Evolutionary conservation across 192 early-diverging fungal genomes (phyloP).

Genomic region (Linnemannia hyalina): DNA sequence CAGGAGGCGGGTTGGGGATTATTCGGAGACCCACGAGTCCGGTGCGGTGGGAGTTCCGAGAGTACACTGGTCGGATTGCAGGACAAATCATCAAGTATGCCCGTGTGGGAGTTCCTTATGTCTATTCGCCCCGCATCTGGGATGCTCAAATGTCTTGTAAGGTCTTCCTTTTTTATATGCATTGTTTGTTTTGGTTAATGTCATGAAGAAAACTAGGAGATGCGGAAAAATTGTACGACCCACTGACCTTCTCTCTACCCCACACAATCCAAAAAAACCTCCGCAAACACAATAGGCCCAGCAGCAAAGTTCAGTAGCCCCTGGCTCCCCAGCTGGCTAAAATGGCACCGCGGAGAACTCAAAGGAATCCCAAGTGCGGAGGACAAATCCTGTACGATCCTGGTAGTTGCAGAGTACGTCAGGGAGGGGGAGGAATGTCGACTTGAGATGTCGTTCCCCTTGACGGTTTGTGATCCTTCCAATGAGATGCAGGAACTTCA

Average conservation of each 20-base stretch:
- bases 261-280: not conserved
- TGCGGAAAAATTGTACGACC: too few species aligned
- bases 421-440: conserved; percentile 63
- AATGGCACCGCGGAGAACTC: conserved; percentile 80
- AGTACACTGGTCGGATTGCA: conserved; percentile 78
- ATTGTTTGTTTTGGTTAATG: not conserved
- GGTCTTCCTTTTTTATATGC: not conserved
- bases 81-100: conserved; percentile 74
- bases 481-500: conserved; percentile 26
- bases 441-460: conserved; percentile 58
- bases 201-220: not conserved
- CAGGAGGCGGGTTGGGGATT: conserved; percentile 15
- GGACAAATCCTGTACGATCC: conserved; percentile 70
- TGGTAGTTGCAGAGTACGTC: conserved; percentile 75
- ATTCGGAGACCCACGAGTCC: conserved; percentile 4
- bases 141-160: conserved; percentile 79
- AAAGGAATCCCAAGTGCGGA: conserved; percentile 71
- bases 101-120: conserved; percentile 70
- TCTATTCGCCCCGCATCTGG: conserved; percentile 79
- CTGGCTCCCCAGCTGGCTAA: conserved; percentile 78
- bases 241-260: too few species aligned
- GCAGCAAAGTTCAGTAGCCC: conserved; percentile 79
- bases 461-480: conserved; percentile 56
- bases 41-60: conserved; percentile 78
- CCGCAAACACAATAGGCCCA: conserved; percentile 54